Evolutionary conservation across 208 protist genomes (phyloP).

Genomic region (Leishmania turanica): DNA sequence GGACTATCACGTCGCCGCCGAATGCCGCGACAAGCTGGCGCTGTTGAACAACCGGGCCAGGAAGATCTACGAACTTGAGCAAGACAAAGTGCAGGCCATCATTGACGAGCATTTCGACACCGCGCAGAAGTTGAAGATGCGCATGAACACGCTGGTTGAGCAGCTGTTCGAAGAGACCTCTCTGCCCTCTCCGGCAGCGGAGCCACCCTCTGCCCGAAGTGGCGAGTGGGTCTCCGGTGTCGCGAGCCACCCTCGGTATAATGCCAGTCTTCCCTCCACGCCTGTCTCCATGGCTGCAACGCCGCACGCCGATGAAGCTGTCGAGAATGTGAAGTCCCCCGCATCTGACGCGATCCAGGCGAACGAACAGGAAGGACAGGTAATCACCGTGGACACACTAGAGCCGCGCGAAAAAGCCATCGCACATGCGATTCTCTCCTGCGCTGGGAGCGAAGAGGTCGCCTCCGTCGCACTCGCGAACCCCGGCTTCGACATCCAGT

Average conservation of each 20-base stretch:
- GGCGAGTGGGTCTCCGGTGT: not conserved
- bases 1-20: slow-evolving; percentile 64
- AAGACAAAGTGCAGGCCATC: slow-evolving; percentile 91
- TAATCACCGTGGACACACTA: slow-evolving; percentile 12
- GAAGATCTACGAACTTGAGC: slow-evolving; percentile 83
- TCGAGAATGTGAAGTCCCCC: not conserved
- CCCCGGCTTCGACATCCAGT: slow-evolving; percentile 33
- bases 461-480: slow-evolving; percentile 14
- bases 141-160: slow-evolving; percentile 76
- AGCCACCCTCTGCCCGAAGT: not conserved
- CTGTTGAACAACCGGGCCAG: slow-evolving; percentile 59
- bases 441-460: slow-evolving; percentile 25
- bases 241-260: not conserved
- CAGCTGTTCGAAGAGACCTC: slow-evolving; percentile 49
- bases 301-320: not conserved
- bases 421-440: slow-evolving; percentile 33
- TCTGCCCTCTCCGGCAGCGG: slow-evolving; percentile 33
- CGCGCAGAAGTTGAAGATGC: slow-evolving; percentile 67
- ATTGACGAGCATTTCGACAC: slow-evolving; percentile 89
- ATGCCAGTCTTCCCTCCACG: not conserved
- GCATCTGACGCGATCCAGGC: slow-evolving; percentile 15
- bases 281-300: not conserved
- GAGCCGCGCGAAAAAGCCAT: slow-evolving; percentile 31
- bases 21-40: slow-evolving; percentile 77
- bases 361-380: slow-evolving; percentile 11